A percentile compares a stretch with the other conserved stretches of the same genome.
phyloP scores from a whole-genome alignment of 1,284 basidiomycete genomes.

The Heliocybe sulcata region DNA sequence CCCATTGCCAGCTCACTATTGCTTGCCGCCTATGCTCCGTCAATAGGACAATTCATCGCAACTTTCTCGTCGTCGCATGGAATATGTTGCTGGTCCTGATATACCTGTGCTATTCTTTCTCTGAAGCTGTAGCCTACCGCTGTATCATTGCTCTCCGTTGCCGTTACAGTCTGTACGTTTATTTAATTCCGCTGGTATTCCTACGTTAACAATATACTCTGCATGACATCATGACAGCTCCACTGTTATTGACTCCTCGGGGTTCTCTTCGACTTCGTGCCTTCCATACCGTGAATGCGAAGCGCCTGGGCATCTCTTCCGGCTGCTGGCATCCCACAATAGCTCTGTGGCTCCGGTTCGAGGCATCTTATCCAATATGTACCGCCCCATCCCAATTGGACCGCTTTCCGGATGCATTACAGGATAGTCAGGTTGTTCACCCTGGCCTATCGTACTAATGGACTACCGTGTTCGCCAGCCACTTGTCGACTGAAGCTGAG shows the following conservation, averaged over 20 bases:
- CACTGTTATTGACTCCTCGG: background rate
- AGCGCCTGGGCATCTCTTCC: background rate
- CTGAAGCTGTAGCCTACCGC: background rate
- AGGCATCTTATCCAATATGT: too few relatives aligned
- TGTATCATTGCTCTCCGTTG: background rate
- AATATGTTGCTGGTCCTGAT: background rate
- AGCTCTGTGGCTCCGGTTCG: too few relatives aligned
- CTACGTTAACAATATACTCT: background rate
- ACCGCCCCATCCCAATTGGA: too few relatives aligned
- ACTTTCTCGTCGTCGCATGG: background rate
- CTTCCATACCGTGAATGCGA: constrained; percentile 2
- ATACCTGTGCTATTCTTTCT: background rate
- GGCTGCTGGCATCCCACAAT: background rate
- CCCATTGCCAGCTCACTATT: constrained; percentile 17
- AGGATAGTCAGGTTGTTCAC: too few relatives aligned
- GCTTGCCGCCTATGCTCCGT: constrained; percentile 19
- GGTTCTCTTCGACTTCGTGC: background rate
- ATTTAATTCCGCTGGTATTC: background rate
- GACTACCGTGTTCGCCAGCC: too few relatives aligned
- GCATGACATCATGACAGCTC: background rate
- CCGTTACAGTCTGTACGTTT: background rate
- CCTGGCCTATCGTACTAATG: too few relatives aligned
- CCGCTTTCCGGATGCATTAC: too few relatives aligned
- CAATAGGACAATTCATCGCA: background rate
- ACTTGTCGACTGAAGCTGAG: too few relatives aligned